Base-by-base conservation (phyloP, 2,329 filamentous ascomycete genomes). In the Teratosphaeria pseudoeucalypti region DNA sequence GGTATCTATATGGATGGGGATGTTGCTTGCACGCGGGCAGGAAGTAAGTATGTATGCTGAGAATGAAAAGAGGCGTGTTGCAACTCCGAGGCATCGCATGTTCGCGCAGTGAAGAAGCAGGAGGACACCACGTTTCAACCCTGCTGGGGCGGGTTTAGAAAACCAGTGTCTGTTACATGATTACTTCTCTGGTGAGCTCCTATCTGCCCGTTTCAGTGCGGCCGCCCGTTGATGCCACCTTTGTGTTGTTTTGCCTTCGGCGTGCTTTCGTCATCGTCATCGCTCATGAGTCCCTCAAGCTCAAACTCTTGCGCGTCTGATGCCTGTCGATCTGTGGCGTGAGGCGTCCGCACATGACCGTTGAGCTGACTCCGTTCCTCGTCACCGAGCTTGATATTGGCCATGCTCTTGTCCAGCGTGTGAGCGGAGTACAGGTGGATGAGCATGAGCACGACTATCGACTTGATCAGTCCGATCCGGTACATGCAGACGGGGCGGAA, bases 291-390 rank as follows among this genome's bases (percentile, higher is more conserved):
- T 0, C 90, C 92, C 61, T 94, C 90, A 1, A 99, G 80, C 75
- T 97, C 94, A 72, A 96, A 99, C 67, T 96, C 91, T 71, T 96
- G 88, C 0, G 89, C 92, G 70, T 95, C 92, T 34, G 84, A 81
- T 43, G 92, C 78, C 62, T 83, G 83, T 11, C 79, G 77, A 27
- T 84, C 82, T n/a, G 63, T 16, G 53, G 53, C 27, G 16, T 37
- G 32, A 26, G 12, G 27, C 27, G 70, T 52, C 64, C 74, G 65
- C 71, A 73, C 72, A 62, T 81, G 78, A 16, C 79, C 78, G 63
- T 80, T 81, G 12, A 57, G 60, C 29, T 62, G 11, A 27, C 65
- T 64, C 52, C 64, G 34, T 61, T 73, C 60, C 14, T 66, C 67
- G 57, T 69, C 67, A 53, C 62, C 68, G 61, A 56, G 71, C 67